Base-by-base conservation (phyloP, 176 grass and related monocot genomes). In the Bromus sterilis region DNA sequence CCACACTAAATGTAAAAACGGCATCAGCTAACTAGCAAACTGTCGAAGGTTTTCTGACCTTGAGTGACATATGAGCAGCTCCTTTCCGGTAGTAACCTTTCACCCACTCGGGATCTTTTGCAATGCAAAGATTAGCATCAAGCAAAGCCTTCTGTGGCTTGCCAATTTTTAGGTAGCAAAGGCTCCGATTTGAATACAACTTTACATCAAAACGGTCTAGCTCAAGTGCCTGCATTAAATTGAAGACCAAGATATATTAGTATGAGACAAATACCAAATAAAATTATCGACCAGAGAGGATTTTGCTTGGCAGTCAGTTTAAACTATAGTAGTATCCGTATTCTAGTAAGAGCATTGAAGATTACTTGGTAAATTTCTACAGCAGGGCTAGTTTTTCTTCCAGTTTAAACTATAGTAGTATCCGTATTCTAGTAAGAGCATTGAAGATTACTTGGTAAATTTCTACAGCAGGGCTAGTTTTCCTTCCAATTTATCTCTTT, bases 21-120 rank as follows among this genome's bases (percentile, higher is more conserved):
- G 14, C 3, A 44, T 18, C 0, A 43, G 1, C 21, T 21, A 21
- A 43, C 36, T 34, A 75, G 21, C 34, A 8, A 77, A 44, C 48
- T 65, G 0, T 18, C 3, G 4, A 6, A 78, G 9, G 10, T 72
- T 24, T 48, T 69, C 65, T 87, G 20, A 83, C 80, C 86, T 88
- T 73, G 25, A 88, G 86, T 20, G 32, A 83, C 79, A 82, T 88
- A 35, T 78, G 74, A 13, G 66, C 80, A 64, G 86, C 56, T 78
- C 86, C 86, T 88, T 83, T 88, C 57, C 80, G 42, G 14, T 88
- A 88, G 56, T 83, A 78, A 56, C 65, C 86, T 71, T 88, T 83
- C 31, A 4, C 18, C 86, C 86, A 88, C 20, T 72, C 42, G 3
- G 80, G 86, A 21, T 21, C 15, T 29, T 28, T 71, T 29, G 13